Conservation (phyloP, 805 yeast genomes). For the Metschnikowia proteae region DNA sequence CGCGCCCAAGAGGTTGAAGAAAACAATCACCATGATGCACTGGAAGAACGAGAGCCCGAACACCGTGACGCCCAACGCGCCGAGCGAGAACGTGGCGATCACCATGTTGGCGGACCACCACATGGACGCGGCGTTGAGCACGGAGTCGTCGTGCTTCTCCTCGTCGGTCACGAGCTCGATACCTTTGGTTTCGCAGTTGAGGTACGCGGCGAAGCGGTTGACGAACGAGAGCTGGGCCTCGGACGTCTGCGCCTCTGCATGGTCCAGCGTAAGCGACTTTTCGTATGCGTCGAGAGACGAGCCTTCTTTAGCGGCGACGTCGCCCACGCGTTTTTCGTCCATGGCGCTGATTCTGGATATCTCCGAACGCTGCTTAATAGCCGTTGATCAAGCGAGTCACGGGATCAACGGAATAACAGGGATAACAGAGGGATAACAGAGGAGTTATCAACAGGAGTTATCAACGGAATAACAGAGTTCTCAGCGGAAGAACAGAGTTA, state of each 20-base stretch:
- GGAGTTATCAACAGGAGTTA: no score
- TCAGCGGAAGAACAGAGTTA: no score
- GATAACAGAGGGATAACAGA: no score
- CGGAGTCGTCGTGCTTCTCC: slow-evolving; percentile 64
- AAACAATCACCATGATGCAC: slow-evolving; percentile 59
- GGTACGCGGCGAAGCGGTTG: slow-evolving; percentile 30
- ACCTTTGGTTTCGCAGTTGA: slow-evolving; percentile 57
- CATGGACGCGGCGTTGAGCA: slow-evolving; percentile 75
- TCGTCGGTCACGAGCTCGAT: slow-evolving; percentile 78
- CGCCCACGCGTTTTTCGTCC: slow-evolving; percentile 12
- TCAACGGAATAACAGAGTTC: no score
- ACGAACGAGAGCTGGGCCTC: slow-evolving; percentile 25
- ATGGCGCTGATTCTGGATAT: neutral
- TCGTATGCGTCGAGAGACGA: slow-evolving; percentile 25
- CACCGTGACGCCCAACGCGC: slow-evolving; percentile 56
- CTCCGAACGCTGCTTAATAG: no score
- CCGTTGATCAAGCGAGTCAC: no score
- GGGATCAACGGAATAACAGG: neutral
- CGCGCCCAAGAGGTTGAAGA: slow-evolving; percentile 71
- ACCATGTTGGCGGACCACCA: slow-evolving; percentile 91
- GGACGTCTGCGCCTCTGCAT: slow-evolving; percentile 26
- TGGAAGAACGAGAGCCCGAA: slow-evolving; percentile 74
- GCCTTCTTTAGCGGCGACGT: slow-evolving; percentile 16
- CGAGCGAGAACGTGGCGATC: slow-evolving; percentile 76
- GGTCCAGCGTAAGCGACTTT: slow-evolving; percentile 20